These are phyloP conservation scores for Microstegium vimineum DNA, from an alignment of 176 grass and related monocot species.

Conservation along the genomic window DNA sequence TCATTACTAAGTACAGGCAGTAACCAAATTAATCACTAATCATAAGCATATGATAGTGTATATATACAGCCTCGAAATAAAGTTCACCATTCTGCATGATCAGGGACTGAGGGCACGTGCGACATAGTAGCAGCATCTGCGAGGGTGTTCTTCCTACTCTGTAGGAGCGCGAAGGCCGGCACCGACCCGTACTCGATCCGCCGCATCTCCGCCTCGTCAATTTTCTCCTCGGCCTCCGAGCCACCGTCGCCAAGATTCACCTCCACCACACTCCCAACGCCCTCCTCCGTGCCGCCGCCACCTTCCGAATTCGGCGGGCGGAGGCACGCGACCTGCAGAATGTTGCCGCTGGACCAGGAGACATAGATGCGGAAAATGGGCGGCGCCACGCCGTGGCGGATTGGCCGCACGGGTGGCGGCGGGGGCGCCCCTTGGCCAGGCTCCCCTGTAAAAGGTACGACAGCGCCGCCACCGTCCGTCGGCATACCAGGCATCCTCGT, in stretches of 20 bases:
- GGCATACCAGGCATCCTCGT: constrained; percentile 69
- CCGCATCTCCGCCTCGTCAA: constrained; percentile 62
- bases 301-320: constrained; percentile 23
- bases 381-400: constrained; percentile 58
- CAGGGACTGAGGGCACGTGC: constrained; percentile 43
- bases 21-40: background rate
- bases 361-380: constrained; percentile 75
- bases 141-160: constrained; percentile 74
- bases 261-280: constrained; percentile 70
- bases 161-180: constrained; percentile 65
- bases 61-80: background rate
- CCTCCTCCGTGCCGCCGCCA: constrained; percentile 21
- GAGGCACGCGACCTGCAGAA: constrained; percentile 84
- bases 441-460: constrained; percentile 65
- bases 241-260: constrained; percentile 47
- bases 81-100: constrained; percentile 65
- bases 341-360: constrained; percentile 82
- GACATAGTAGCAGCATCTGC: constrained; percentile 47
- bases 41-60: background rate
- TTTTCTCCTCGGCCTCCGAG: constrained; percentile 41
- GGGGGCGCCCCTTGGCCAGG: constrained; percentile 8
- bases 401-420: constrained; percentile 40
- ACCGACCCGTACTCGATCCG: constrained; percentile 83
- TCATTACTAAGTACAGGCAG: background rate
- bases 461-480: constrained; percentile 45